A percentile compares a stretch with the other conserved stretches of the same genome.
Evolutionary conservation across 225 moss, liverwort and hornwort species (phyloP).

Genomic region (Rhytidiadelphus loreus): DNA sequence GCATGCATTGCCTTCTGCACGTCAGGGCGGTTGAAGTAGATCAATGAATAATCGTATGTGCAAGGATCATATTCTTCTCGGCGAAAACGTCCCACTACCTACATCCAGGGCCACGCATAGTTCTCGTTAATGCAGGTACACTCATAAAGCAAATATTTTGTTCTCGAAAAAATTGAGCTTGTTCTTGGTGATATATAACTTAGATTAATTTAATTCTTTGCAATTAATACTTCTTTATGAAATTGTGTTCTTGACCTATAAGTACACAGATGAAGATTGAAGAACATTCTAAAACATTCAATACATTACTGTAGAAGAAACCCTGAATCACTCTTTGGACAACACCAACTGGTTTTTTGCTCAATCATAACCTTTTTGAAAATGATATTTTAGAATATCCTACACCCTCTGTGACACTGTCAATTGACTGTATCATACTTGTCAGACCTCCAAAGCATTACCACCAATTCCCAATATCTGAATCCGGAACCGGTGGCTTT

Average conservation of each 20-base stretch:
- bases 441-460: neutral
- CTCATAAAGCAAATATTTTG: neutral
- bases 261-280: neutral
- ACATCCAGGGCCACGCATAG: neutral
- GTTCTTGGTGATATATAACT: too few species aligned
- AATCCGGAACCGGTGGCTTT: neutral
- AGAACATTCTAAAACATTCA: neutral
- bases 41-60: conserved; percentile 19
- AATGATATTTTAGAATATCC: neutral
- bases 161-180: neutral
- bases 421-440: neutral
- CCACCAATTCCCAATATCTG: neutral
- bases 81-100: conserved; percentile 8
- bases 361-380: neutral
- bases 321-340: neutral
- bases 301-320: neutral
- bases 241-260: neutral
- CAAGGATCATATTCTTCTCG: conserved; percentile 29
- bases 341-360: neutral
- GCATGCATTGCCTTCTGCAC: conserved; percentile 73
- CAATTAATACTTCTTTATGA: neutral
- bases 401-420: neutral
- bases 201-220: neutral
- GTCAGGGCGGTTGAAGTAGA: conserved; percentile 50
- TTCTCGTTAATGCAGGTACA: too few species aligned